Percentiles rank a stretch among this genome's conserved stretches.
phyloP scores from a whole-genome alignment of 306 rosid genomes.

The Crotalaria pallida region DNA sequence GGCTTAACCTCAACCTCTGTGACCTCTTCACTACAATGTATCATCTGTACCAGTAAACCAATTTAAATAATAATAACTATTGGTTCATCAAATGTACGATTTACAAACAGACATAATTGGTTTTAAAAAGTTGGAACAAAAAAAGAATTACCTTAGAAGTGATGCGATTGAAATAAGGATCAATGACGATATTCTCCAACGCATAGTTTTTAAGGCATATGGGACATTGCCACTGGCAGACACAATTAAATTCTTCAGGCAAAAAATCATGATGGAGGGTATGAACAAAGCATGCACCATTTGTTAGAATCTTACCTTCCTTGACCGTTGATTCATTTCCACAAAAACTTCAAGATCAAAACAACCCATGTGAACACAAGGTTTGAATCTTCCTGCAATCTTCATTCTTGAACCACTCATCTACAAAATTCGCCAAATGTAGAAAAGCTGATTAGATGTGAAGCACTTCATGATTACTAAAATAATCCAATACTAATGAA shows the following conservation, averaged over 20 bases:
- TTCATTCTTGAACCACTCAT: slow-evolving; percentile 99
- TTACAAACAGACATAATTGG: not conserved
- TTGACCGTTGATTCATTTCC: slow-evolving; percentile 91
- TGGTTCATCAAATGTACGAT: not conserved
- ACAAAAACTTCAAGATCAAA: slow-evolving; percentile 98
- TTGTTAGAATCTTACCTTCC: slow-evolving; percentile 60
- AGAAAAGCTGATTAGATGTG: slow-evolving; percentile 20
- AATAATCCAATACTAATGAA: not conserved
- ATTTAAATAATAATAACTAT: slow-evolving; percentile 10
- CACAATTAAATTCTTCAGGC: slow-evolving; percentile 27
- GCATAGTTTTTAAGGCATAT: slow-evolving; percentile 90
- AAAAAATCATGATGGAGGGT: slow-evolving; percentile 1
- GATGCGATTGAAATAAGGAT: slow-evolving; percentile 89
- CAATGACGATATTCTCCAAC: slow-evolving; percentile 76
- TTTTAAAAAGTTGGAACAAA: not conserved
- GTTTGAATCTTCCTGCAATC: slow-evolving; percentile 95
- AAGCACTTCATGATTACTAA: not conserved
- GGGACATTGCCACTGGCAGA: slow-evolving; percentile 99
- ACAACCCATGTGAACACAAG: slow-evolving; percentile 94
- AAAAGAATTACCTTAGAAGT: slow-evolving; percentile 57
- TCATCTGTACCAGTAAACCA: slow-evolving; percentile 55
- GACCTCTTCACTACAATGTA: slow-evolving; percentile 80
- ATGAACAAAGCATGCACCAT: not conserved
- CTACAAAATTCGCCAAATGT: slow-evolving; percentile 36
- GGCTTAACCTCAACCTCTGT: slow-evolving; percentile 94